Percentiles rank a stretch among this genome's conserved stretches.
These are phyloP conservation scores for Quercus berberidifolia DNA, from an alignment of 306 rosid genomes.

Conservation along the genomic window DNA sequence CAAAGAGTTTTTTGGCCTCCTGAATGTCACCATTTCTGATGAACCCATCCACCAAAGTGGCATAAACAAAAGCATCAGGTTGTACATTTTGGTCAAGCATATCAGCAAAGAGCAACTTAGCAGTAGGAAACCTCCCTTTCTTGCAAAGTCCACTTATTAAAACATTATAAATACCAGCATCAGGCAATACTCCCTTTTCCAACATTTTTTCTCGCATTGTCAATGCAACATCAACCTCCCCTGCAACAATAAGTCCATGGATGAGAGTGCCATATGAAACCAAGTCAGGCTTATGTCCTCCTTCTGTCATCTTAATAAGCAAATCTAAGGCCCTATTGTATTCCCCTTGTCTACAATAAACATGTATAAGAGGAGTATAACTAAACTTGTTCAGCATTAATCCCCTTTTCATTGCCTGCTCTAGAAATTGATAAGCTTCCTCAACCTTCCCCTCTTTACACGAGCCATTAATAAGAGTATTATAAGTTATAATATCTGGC, in stretches of 20 bases:
- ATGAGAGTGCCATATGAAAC: slow-evolving; percentile 74
- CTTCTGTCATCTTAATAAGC: slow-evolving; percentile 61
- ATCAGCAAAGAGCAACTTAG: slow-evolving; percentile 58
- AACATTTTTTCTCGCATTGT: slow-evolving; percentile 61
- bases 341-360: slow-evolving; percentile 62
- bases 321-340: slow-evolving; percentile 54
- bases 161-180: slow-evolving; percentile 78
- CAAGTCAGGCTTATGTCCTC: slow-evolving; percentile 60
- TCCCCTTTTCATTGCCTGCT: slow-evolving; percentile 40
- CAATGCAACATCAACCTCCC: slow-evolving; percentile 64
- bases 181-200: slow-evolving; percentile 64
- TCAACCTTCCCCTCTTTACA: slow-evolving; percentile 52
- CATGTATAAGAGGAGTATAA: slow-evolving; percentile 65
- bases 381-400: slow-evolving; percentile 49
- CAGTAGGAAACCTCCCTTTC: slow-evolving; percentile 68
- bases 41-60: slow-evolving; percentile 74
- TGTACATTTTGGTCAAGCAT: slow-evolving; percentile 68
- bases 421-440: slow-evolving; percentile 61
- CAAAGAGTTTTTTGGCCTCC: slow-evolving; percentile 60
- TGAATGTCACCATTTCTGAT: slow-evolving; percentile 56
- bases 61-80: slow-evolving; percentile 70
- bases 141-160: slow-evolving; percentile 76
- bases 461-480: slow-evolving; percentile 53
- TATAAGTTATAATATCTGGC: slow-evolving; percentile 70
- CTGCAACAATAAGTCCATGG: slow-evolving; percentile 61